Conservation (phyloP, 2,329 filamentous ascomycete genomes). For the Paecilomyces formosus region DNA sequence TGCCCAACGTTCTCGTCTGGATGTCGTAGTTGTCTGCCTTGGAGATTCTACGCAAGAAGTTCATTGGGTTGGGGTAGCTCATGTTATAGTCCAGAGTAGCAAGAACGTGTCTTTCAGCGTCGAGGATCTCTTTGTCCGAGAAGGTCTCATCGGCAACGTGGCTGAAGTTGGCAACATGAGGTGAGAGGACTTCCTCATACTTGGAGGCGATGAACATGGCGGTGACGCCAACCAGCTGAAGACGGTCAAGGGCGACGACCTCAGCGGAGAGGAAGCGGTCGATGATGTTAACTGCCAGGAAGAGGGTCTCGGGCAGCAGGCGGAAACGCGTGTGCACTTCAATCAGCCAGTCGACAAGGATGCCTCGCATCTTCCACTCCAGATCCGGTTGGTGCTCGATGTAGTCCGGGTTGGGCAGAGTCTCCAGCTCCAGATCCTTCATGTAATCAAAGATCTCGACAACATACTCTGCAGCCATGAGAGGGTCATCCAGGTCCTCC, state of each 20-base stretch:
- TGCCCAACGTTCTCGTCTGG: slow-evolving; percentile 90
- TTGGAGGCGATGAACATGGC: slow-evolving; percentile 99
- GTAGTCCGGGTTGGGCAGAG: slow-evolving; percentile 84
- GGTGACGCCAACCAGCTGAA: slow-evolving; percentile 93
- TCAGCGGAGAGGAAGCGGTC: slow-evolving; percentile 95
- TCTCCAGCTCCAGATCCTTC: slow-evolving; percentile 71
- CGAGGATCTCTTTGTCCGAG: slow-evolving; percentile 87
- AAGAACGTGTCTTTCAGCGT: slow-evolving; percentile 92
- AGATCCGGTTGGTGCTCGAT: slow-evolving; percentile 92
- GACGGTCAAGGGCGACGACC: slow-evolving; percentile 88
- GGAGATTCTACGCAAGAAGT: slow-evolving; percentile 96
- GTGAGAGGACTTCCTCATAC: slow-evolving; percentile 95
- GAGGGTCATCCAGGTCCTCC: slow-evolving; percentile 85
- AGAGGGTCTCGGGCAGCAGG: slow-evolving; percentile 89
- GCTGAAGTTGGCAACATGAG: slow-evolving; percentile 93
- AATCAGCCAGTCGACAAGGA: slow-evolving; percentile 95
- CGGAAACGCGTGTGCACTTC: slow-evolving; percentile 97
- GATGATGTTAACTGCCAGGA: slow-evolving; percentile 95
- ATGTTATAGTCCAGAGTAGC: slow-evolving; percentile 90
- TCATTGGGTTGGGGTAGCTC: slow-evolving; percentile 99
- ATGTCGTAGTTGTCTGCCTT: slow-evolving; percentile 99
- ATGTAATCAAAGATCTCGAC: slow-evolving; percentile 97
- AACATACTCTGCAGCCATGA: slow-evolving; percentile 98
- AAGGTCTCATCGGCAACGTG: slow-evolving; percentile 97
- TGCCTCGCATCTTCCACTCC: slow-evolving; percentile 98